Conservation (phyloP, 2,329 filamentous ascomycete species). For the Colletotrichum destructivum region DNA sequence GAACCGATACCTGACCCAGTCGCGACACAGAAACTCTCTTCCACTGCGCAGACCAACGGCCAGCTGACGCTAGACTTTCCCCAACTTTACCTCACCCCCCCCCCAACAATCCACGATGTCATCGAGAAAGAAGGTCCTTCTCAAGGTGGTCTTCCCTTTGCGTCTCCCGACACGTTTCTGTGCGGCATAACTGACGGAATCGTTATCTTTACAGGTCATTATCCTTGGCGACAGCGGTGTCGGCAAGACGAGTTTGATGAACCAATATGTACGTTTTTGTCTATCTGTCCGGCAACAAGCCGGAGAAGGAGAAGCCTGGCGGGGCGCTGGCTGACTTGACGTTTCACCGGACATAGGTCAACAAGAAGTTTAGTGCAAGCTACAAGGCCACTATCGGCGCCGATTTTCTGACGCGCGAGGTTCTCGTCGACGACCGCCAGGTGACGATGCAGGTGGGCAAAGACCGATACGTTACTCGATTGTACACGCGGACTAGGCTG, state of each 20-base stretch:
- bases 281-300: constrained; percentile 16
- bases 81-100: not conserved
- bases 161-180: not conserved
- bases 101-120: constrained; percentile 69
- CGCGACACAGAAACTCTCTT: constrained; percentile 28
- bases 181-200: constrained; percentile 32
- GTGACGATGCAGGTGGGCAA: constrained; percentile 93
- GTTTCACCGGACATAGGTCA: constrained; percentile 78
- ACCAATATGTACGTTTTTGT: constrained; percentile 91
- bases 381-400: constrained; percentile 99
- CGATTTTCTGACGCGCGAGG: constrained; percentile 98
- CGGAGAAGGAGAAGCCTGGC: not conserved
- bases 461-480: constrained; percentile 42
- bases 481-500: not conserved
- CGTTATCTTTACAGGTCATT: constrained; percentile 81
- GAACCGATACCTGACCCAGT: constrained; percentile 29
- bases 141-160: constrained; percentile 75
- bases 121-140: constrained; percentile 89
- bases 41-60: constrained; percentile 24
- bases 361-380: constrained; percentile 99
- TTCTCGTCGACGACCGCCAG: constrained; percentile 94
- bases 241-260: constrained; percentile 99
- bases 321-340: constrained; percentile 12
- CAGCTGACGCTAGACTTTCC: constrained; percentile 17
- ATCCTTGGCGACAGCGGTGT: constrained; percentile 99